These are phyloP conservation scores for Aspergillus sp. DNA, from an alignment of 2,329 filamentous ascomycete species.

Conservation along the genomic window DNA sequence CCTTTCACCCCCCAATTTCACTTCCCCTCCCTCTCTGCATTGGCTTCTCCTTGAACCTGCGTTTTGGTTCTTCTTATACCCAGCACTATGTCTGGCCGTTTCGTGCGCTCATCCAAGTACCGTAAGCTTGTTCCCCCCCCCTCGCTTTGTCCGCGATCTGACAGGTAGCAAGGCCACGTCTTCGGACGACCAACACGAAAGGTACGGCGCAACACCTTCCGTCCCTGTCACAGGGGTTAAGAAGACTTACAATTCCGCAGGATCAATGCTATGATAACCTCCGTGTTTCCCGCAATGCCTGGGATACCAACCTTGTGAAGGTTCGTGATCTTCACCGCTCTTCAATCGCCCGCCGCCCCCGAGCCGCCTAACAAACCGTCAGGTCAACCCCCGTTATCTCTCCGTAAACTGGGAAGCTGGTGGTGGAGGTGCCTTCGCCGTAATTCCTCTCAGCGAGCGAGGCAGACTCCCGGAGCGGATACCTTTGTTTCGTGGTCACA, in stretches of 20 bases:
- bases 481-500: slow-evolving; percentile 94
- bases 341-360: slow-evolving; percentile 16
- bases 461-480: slow-evolving; percentile 91
- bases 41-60: slow-evolving; percentile 17
- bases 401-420: slow-evolving; percentile 98
- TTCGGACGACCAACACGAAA: slow-evolving; percentile 95
- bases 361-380: slow-evolving; percentile 21
- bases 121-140: slow-evolving; percentile 49
- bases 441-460: slow-evolving; percentile 85
- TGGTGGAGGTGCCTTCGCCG: slow-evolving; percentile 93
- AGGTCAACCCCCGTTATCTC: slow-evolving; percentile 95
- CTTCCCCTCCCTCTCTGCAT: slow-evolving; percentile 15
- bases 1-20: slow-evolving; percentile 8
- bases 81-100: slow-evolving; percentile 64
- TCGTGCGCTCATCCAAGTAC: slow-evolving; percentile 73
- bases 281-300: slow-evolving; percentile 95
- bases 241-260: slow-evolving; percentile 35
- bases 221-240: neutral
- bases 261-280: slow-evolving; percentile 99
- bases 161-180: slow-evolving; percentile 74
- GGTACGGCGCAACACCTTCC: slow-evolving; percentile 39
- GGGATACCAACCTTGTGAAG: slow-evolving; percentile 99
- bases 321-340: slow-evolving; percentile 52
- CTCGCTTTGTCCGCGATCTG: slow-evolving; percentile 27
- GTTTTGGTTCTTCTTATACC: slow-evolving; percentile 14